Conservation (phyloP, 2,329 filamentous ascomycete species). For the Magnaporthiopsis incrustans region DNA sequence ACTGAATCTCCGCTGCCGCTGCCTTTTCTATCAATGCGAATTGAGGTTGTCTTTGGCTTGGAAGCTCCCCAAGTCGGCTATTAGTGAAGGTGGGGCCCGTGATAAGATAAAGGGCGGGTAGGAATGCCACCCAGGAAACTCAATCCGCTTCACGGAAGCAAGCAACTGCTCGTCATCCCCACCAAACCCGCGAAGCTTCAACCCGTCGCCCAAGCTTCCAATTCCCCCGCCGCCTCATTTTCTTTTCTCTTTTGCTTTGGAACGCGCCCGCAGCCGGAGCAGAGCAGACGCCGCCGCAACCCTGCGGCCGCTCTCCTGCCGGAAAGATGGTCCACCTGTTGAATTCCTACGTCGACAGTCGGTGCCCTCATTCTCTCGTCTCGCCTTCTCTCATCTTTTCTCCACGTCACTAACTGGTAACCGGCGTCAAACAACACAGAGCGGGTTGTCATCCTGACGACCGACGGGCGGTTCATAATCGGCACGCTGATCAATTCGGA, state of each 20-base stretch:
- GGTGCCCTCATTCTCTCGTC: slow-evolving; percentile 8
- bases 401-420: neutral
- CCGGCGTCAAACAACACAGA: slow-evolving; percentile 52
- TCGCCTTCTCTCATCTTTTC: no score
- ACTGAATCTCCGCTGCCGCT: neutral
- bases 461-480: slow-evolving; percentile 79
- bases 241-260: neutral
- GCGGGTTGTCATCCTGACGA: slow-evolving; percentile 84
- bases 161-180: neutral
- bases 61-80: no score
- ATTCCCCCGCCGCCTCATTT: no score
- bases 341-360: slow-evolving; percentile 24
- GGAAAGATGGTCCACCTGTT: slow-evolving; percentile 17
- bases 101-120: neutral
- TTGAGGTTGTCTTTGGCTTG: no score
- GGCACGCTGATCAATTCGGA: slow-evolving; percentile 82
- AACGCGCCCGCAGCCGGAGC: neutral
- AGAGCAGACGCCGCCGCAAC: neutral
- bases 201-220: neutral
- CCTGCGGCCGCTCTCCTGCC: neutral
- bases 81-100: neutral
- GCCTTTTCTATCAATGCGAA: neutral
- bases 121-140: no score
- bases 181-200: neutral
- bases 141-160: no score